Evolutionary conservation across 352 stramenopile species (phyloP).

Genomic region (Phytophthora macrochlamydospora): DNA sequence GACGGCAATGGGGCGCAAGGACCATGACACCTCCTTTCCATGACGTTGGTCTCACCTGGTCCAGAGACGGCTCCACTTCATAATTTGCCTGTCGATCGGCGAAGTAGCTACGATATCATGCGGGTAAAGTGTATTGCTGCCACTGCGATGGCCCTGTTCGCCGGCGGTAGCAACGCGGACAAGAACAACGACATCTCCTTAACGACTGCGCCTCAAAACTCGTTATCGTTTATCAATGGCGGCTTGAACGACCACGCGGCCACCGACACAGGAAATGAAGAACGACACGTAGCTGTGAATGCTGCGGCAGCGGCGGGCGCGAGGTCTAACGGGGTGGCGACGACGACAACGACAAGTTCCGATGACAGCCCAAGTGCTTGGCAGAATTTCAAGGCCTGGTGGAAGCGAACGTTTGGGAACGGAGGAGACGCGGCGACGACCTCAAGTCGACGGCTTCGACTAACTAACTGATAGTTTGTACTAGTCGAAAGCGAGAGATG

Average conservation of each 20-base stretch:
- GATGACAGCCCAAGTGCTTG: background rate
- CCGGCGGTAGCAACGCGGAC: too few relatives aligned
- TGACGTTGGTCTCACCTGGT: too few relatives aligned
- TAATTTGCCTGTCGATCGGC: too few relatives aligned
- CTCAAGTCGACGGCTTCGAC: background rate
- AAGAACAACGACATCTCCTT: too few relatives aligned
- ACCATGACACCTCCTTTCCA: too few relatives aligned
- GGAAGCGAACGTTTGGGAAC: background rate
- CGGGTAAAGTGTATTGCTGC: too few relatives aligned
- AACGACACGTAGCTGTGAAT: background rate
- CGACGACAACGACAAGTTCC: constrained; percentile 13
- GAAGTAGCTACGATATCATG: too few relatives aligned
- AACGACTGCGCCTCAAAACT: too few relatives aligned
- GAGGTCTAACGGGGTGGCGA: constrained; percentile 3
- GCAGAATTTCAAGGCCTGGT: constrained; percentile 2
- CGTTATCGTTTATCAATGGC: background rate
- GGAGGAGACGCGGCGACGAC: background rate
- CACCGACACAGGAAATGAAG: background rate
- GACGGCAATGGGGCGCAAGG: too few relatives aligned
- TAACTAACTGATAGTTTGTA: background rate
- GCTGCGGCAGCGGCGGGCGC: background rate
- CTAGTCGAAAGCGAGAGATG: too few relatives aligned
- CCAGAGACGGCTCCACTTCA: too few relatives aligned
- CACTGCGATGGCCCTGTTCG: too few relatives aligned
- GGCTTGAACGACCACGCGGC: background rate